Conservation (phyloP, 1,284 basidiomycete genomes). For the Leccinum huronense region DNA sequence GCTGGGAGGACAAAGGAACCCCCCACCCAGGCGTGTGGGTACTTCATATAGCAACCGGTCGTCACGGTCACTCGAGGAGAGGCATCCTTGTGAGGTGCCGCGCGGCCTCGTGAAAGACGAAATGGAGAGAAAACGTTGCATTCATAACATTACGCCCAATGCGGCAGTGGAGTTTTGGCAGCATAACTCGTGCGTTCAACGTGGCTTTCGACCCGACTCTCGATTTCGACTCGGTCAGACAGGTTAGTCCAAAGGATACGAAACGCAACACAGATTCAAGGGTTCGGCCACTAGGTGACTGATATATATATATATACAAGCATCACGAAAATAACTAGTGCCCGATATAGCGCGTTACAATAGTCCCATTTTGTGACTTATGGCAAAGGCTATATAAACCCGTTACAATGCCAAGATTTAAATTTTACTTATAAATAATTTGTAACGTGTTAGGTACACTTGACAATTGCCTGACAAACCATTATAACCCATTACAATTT, state of each 20-base stretch:
- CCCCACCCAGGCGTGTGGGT: constrained; percentile 6
- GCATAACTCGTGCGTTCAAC: background rate
- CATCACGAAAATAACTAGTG: too few relatives aligned
- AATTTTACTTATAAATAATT: too few relatives aligned
- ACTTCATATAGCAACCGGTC: constrained; percentile 20
- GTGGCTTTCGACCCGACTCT: background rate
- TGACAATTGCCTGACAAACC: too few relatives aligned
- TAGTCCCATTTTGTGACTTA: too few relatives aligned
- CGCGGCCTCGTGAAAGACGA: constrained; percentile 13
- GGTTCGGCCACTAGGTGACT: background rate
- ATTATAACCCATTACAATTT: too few relatives aligned
- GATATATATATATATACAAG: background rate
- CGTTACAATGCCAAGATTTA: too few relatives aligned
- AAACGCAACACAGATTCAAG: background rate
- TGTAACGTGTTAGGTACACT: too few relatives aligned
- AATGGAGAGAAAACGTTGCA: constrained; percentile 17
- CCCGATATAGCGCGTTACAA: too few relatives aligned
- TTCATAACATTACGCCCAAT: constrained; percentile 21
- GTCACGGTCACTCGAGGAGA: constrained; percentile 5
- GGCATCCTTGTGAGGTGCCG: background rate
- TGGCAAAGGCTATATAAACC: too few relatives aligned
- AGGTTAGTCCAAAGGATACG: background rate
- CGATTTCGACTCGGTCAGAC: background rate
- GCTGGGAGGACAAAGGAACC: background rate
- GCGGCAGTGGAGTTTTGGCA: background rate